A percentile compares a stretch with the other conserved stretches of the same genome.
Evolutionary conservation across 164 flowering plant genomes (phyloP).

Genomic region (Litsea cubeba): DNA sequence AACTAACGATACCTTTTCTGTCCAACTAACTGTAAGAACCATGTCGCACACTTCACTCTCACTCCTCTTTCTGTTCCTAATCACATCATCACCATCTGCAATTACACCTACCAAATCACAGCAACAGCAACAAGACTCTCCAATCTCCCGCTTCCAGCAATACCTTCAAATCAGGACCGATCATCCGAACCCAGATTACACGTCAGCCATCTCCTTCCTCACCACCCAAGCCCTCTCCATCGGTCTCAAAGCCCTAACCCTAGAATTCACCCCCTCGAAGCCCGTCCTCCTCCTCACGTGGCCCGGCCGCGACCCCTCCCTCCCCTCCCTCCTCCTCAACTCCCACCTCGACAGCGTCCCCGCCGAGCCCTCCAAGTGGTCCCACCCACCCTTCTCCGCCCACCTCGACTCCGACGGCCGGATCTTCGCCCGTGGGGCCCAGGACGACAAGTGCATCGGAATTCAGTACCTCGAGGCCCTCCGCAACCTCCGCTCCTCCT

Average conservation of each 20-base stretch:
- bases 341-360: slow-evolving; percentile 95
- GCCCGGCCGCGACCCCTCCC: slow-evolving; percentile 69
- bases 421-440: slow-evolving; percentile 88
- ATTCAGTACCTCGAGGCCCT: slow-evolving; percentile 48
- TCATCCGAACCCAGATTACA: slow-evolving; percentile 78
- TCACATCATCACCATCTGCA: not conserved
- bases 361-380: slow-evolving; percentile 80
- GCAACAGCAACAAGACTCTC: not conserved
- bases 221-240: slow-evolving; percentile 42
- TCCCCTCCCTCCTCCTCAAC: slow-evolving; percentile 80
- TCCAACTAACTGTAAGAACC: no score
- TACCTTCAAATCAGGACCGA: slow-evolving; percentile 78
- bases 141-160: slow-evolving; percentile 55
- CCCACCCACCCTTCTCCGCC: slow-evolving; percentile 79
- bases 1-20: no score
- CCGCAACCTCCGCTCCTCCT: slow-evolving; percentile 25
- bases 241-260: slow-evolving; percentile 37
- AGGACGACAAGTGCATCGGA: slow-evolving; percentile 84
- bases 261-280: slow-evolving; percentile 47
- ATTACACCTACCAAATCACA: not conserved
- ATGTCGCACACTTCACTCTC: not conserved
- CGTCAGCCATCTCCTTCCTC: slow-evolving; percentile 58
- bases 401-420: slow-evolving; percentile 40
- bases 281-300: slow-evolving; percentile 75
- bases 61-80: not conserved